These are phyloP conservation scores for Sporothrix inflata DNA, from an alignment of 2,329 filamentous ascomycete species.

Conservation along the genomic window DNA sequence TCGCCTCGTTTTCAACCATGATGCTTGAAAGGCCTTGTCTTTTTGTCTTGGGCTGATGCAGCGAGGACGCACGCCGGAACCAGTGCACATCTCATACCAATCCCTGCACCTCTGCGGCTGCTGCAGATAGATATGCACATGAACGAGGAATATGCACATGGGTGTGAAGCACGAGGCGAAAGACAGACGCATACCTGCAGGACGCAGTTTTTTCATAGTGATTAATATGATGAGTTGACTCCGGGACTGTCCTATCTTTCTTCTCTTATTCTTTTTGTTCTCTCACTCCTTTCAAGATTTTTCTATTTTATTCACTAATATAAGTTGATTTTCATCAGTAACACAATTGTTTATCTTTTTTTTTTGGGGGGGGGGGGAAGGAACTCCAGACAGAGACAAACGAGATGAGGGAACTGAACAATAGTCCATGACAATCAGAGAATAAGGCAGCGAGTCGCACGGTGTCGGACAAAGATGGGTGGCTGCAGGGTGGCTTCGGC, in stretches of 20 bases:
- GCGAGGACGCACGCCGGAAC: not conserved
- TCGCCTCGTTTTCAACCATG: not conserved
- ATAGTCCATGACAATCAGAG: not conserved
- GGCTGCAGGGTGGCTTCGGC: constrained; percentile 22
- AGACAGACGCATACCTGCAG: not conserved
- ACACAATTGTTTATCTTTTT: too few species aligned
- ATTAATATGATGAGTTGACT: not conserved
- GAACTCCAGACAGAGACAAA: too few species aligned
- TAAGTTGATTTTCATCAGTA: too few species aligned
- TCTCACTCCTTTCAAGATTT: too few species aligned
- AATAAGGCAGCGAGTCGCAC: not conserved
- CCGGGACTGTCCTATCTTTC: too few species aligned
- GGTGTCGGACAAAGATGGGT: constrained; percentile 25
- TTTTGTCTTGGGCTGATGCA: not conserved
- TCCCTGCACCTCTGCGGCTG: not conserved
- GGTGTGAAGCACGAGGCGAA: not conserved
- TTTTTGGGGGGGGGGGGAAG: too few species aligned
- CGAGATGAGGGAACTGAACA: not conserved
- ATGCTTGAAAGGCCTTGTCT: not conserved
- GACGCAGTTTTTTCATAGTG: not conserved
- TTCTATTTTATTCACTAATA: too few species aligned
- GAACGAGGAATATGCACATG: not conserved
- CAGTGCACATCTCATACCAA: not conserved
- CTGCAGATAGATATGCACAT: not conserved
- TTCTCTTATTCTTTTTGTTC: too few species aligned